phyloP scores from a whole-genome alignment of 2,329 filamentous ascomycete genomes.

The Aspergillus glaucus region DNA sequence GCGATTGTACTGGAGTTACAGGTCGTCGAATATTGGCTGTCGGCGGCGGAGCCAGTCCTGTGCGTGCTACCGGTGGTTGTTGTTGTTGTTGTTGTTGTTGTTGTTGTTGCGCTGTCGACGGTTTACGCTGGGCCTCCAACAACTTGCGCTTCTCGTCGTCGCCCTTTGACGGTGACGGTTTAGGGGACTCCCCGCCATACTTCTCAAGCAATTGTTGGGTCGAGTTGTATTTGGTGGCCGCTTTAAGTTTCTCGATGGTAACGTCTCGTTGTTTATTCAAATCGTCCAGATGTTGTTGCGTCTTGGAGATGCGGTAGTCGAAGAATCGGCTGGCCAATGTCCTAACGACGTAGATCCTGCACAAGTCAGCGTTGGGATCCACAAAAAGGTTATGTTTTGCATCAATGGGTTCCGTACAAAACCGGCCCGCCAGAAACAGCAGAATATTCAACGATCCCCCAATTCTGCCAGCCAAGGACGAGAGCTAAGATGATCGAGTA shows the following conservation, averaged over 20 bases:
- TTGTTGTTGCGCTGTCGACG: slow-evolving; percentile 8
- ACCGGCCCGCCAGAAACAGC: slow-evolving; percentile 72
- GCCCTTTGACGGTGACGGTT: slow-evolving; percentile 20
- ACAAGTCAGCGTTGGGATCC: neutral
- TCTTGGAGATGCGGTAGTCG: slow-evolving; percentile 69
- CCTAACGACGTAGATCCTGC: slow-evolving; percentile 73
- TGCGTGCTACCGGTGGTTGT: slow-evolving; percentile 37
- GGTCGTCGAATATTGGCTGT: slow-evolving; percentile 56
- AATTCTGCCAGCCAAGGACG: slow-evolving; percentile 75
- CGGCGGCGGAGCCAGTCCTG: slow-evolving; percentile 53
- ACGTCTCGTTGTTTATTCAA: slow-evolving; percentile 72
- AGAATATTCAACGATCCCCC: slow-evolving; percentile 70
- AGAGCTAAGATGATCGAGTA: slow-evolving; percentile 75
- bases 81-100: slow-evolving; percentile 3
- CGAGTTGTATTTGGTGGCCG: slow-evolving; percentile 91
- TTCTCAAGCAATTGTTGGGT: slow-evolving; percentile 91
- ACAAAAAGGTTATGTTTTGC: neutral
- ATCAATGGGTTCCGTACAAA: slow-evolving; percentile 48
- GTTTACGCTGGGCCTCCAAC: slow-evolving; percentile 11
- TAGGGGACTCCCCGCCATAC: slow-evolving; percentile 65
- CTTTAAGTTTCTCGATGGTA: slow-evolving; percentile 91
- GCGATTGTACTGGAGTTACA: slow-evolving; percentile 21
- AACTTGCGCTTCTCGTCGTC: slow-evolving; percentile 17
- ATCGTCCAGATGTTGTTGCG: slow-evolving; percentile 63
- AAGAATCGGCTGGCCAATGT: slow-evolving; percentile 63